Percentiles rank a stretch among this genome's conserved stretches.
Conservation (phyloP, 352 stramenopile genomes). For the Pythium utonaiense region DNA sequence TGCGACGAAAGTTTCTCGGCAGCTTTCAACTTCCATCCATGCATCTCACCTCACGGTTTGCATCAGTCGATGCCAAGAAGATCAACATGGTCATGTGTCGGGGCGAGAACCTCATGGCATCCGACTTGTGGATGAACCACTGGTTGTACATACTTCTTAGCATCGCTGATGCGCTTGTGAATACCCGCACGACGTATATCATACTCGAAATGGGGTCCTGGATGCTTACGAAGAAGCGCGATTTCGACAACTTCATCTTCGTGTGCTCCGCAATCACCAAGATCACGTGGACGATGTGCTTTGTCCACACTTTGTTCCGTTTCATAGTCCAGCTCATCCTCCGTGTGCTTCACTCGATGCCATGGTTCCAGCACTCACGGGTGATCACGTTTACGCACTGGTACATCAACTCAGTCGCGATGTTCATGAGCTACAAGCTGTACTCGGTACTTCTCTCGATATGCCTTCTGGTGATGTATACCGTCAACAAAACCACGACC, state of each 20-base stretch:
- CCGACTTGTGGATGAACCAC: constrained; percentile 43
- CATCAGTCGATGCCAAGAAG: constrained; percentile 9
- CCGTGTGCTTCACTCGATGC: constrained; percentile 2
- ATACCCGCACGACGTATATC: constrained; percentile 31
- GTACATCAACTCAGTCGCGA: constrained; percentile 36
- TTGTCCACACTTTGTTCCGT: constrained; percentile 26
- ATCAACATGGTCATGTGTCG: constrained; percentile 22
- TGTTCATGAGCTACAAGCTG: constrained; percentile 56
- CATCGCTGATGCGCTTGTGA: constrained; percentile 30
- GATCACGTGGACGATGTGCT: constrained; percentile 36
- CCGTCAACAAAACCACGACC: constrained; percentile 27
- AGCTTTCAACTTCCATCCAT: constrained; percentile 14
- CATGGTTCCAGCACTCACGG: background rate
- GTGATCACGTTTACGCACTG: constrained; percentile 17
- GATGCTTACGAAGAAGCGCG: constrained; percentile 29
- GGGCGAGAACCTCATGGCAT: constrained; percentile 27
- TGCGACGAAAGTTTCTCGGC: background rate
- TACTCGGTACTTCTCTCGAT: constrained; percentile 49
- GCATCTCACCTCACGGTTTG: background rate
- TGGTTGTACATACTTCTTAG: constrained; percentile 42
- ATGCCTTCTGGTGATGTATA: constrained; percentile 34
- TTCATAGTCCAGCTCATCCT: constrained; percentile 13
- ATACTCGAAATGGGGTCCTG: constrained; percentile 29
- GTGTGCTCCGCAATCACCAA: constrained; percentile 28
- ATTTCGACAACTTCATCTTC: constrained; percentile 35